These are phyloP conservation scores for Harrya chromipes DNA, from an alignment of 768 basidiomycete genomes.

Conservation along the genomic window DNA sequence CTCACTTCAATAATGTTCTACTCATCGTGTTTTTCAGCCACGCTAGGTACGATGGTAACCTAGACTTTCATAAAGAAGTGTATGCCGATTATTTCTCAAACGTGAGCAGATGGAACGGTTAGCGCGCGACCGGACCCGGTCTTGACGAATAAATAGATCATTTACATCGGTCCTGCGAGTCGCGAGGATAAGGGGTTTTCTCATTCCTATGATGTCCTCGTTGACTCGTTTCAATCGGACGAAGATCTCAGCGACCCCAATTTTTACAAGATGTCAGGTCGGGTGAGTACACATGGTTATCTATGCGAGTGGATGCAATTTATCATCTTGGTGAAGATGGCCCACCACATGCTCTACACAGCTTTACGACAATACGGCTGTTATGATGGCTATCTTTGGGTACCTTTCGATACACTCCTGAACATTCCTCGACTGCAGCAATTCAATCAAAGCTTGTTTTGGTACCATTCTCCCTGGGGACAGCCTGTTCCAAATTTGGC, in stretches of 20 bases:
- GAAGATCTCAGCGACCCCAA: conserved; percentile 39
- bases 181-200: conserved; percentile 46
- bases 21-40: conserved; percentile 52
- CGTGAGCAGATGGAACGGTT: conserved; percentile 26
- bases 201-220: conserved; percentile 49
- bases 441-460: conserved; percentile 44
- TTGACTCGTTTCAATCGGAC: conserved; percentile 45
- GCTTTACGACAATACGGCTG: conserved; percentile 41
- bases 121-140: background rate
- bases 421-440: conserved; percentile 47
- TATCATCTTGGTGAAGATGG: conserved; percentile 34
- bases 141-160: conserved; percentile 31
- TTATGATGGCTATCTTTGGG: conserved; percentile 52
- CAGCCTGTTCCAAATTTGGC: conserved; percentile 40
- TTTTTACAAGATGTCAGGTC: conserved; percentile 43
- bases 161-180: conserved; percentile 46
- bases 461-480: conserved; percentile 51
- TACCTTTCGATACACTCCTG: conserved; percentile 48
- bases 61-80: conserved; percentile 45
- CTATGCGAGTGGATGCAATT: background rate
- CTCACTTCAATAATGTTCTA: conserved; percentile 40
- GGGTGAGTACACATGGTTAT: conserved; percentile 29
- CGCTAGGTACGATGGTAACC: conserved; percentile 42
- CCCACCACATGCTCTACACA: conserved; percentile 53
- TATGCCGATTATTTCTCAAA: conserved; percentile 50